Conservation (phyloP, 2,329 filamentous ascomycete genomes). For the Pseudopithomyces chartarum region DNA sequence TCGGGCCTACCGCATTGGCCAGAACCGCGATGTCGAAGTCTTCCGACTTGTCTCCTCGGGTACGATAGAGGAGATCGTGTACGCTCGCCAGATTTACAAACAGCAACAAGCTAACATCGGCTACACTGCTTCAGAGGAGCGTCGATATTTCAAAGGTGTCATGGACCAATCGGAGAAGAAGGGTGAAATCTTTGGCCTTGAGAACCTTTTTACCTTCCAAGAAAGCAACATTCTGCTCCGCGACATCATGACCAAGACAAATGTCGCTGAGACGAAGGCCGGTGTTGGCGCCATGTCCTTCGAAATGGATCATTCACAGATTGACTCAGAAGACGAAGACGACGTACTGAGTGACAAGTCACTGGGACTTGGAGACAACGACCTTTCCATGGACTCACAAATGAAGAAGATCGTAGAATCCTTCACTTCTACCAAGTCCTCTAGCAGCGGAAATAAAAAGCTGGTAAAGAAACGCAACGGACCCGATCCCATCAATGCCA, state of each 20-base stretch:
- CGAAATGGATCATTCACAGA: slow-evolving; percentile 52
- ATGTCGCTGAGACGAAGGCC: slow-evolving; percentile 88
- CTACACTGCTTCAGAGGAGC: slow-evolving; percentile 89
- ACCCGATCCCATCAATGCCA: slow-evolving; percentile 81
- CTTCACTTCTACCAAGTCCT: slow-evolving; percentile 28
- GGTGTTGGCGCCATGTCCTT: slow-evolving; percentile 81
- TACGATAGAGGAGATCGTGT: slow-evolving; percentile 96
- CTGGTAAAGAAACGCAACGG: slow-evolving; percentile 52
- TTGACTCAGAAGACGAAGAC: slow-evolving; percentile 31
- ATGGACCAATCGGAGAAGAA: slow-evolving; percentile 82
- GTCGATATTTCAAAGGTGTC: slow-evolving; percentile 93
- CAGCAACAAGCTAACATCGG: slow-evolving; percentile 98
- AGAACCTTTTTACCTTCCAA: slow-evolving; percentile 84
- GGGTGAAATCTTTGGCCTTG: slow-evolving; percentile 90
- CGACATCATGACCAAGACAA: slow-evolving; percentile 99
- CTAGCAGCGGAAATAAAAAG: slow-evolving; percentile 38
- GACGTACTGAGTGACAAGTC: slow-evolving; percentile 33
- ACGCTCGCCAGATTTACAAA: slow-evolving; percentile 97
- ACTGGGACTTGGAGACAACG: slow-evolving; percentile 33
- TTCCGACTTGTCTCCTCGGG: slow-evolving; percentile 89
- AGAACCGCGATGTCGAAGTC: slow-evolving; percentile 90
- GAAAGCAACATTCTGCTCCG: slow-evolving; percentile 78
- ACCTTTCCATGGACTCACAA: slow-evolving; percentile 56
- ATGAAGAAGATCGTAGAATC: slow-evolving; percentile 57
- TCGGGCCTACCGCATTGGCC: slow-evolving; percentile 92